Conservation (phyloP, 805 yeast genomes). For the Deakozyma indianensis region DNA sequence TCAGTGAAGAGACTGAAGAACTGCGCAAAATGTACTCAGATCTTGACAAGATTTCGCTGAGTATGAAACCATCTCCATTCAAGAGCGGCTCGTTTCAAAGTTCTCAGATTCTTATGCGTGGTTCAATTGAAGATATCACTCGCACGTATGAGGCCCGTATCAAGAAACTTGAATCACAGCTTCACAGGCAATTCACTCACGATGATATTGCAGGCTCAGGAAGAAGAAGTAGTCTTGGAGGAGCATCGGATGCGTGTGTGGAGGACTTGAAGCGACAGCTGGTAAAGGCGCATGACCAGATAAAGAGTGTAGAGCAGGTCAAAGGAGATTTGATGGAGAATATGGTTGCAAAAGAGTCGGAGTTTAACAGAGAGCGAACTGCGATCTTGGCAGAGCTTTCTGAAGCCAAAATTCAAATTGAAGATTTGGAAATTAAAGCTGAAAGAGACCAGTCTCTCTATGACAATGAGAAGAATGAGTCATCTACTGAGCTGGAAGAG, state of each 20-base stretch:
- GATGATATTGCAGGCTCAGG: neutral
- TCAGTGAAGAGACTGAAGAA: constrained; percentile 18
- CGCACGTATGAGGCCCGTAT: constrained; percentile 47
- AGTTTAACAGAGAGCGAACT: constrained; percentile 39
- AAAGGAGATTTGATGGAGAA: constrained; percentile 55
- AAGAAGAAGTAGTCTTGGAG: neutral
- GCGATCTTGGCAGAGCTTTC: constrained; percentile 36
- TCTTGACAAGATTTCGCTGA: neutral
- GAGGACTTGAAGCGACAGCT: constrained; percentile 20
- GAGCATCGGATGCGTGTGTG: neutral
- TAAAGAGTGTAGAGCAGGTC: constrained; percentile 23
- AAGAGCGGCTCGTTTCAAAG: constrained; percentile 1
- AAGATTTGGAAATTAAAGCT: constrained; percentile 35
- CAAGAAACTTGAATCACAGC: constrained; percentile 56
- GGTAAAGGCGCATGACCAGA: constrained; percentile 18
- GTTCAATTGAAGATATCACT: neutral
- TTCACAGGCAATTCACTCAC: constrained; percentile 41
- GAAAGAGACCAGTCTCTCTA: constrained; percentile 17
- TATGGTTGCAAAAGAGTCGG: constrained; percentile 50
- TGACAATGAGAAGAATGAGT: neutral
- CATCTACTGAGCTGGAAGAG: neutral
- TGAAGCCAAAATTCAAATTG: constrained; percentile 28
- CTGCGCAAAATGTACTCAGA: neutral
- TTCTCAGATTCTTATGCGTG: neutral
- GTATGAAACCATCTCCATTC: neutral